Evolutionary conservation across 441 rosid species (phyloP), one percentile per base, ranked within the genome.

Genomic region (Erodium trifolium): DNA sequence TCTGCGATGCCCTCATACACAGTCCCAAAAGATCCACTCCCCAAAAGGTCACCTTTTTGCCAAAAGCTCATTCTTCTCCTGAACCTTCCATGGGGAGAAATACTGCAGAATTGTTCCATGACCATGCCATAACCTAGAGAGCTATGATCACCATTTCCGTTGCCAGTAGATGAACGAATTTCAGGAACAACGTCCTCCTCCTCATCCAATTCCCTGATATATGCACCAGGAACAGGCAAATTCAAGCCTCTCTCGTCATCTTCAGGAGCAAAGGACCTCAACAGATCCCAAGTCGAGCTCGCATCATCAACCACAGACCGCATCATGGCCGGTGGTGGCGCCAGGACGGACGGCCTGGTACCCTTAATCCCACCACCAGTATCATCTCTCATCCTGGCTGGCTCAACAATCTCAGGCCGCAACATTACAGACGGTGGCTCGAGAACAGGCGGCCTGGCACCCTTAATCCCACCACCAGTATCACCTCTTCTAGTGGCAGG

Each of bases 271-370:
- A 75, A 67, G 53, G 45, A 13, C 60, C 39, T 71, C 23, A 35
- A 39, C 34, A 67, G 19, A 31, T 71, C 72, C 78, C 74, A 71
- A 5, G 78, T 67, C 27, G 78, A 75, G 66, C 71, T 66, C 9
- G 45, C 66, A 53, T 68, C 43, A 17, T 75, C 75, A 41, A 75
- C 7, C 37, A 70, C 65, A 2, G 78, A 71, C 35, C 53, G 34
- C 57, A 31, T 51, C 68, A 71, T 55, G 2, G 74, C 53, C 12
- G 78, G 78, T 14, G 78, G 78, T 14, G 78, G 74, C 67, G 67
- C 68, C 17, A 75, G 43, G 23, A 64, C 23, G 3, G 78, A 71
- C 19, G 78, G 78, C 55, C 78, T 67, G 34, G 14, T 53, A 10
- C 78, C 78, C 17, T 66, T 75, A 23, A 71, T 67, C 19, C 69